A percentile compares a stretch with the other conserved stretches of the same genome.
These are phyloP conservation scores for Lignosus rhinocerotis DNA, from an alignment of 1,284 basidiomycete genomes.

Conservation along the genomic window DNA sequence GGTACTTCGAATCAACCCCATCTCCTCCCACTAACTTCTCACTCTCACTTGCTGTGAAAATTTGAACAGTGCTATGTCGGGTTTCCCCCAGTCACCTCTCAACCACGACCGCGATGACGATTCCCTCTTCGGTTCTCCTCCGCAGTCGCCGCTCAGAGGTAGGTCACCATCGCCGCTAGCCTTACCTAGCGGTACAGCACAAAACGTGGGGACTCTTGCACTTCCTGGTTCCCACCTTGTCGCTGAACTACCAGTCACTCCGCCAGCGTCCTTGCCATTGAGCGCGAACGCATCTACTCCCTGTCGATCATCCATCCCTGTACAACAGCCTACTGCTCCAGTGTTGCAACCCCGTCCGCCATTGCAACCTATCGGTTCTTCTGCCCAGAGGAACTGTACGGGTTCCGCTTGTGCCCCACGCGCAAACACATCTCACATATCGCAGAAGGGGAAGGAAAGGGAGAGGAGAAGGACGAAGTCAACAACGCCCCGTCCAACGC, in stretches of 20 bases:
- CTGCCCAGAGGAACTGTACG: conserved; percentile 14
- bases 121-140: conserved; percentile 80
- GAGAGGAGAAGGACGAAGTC: conserved; percentile 25
- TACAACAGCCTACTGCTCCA: neutral
- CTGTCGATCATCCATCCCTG: neutral
- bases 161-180: conserved; percentile 65
- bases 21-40: neutral
- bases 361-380: conserved; percentile 12
- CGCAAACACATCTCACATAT: conserved; percentile 13
- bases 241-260: conserved; percentile 80
- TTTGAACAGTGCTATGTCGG: conserved; percentile 22
- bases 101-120: conserved; percentile 54
- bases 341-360: conserved; percentile 4
- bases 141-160: conserved; percentile 70
- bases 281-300: conserved; percentile 30
- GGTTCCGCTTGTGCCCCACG: conserved; percentile 12
- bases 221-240: conserved; percentile 86
- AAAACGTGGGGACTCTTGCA: conserved; percentile 95
- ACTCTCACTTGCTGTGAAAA: neutral
- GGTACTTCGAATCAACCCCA: conserved; percentile 8
- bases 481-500: conserved; percentile 38
- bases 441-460: conserved; percentile 32
- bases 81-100: conserved; percentile 12
- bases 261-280: conserved; percentile 64
- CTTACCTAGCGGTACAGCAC: conserved; percentile 51